A percentile compares a stretch with the other conserved stretches of the same genome.
Conservation (phyloP, 257 asterid genomes). For the Solanum peruvianum region DNA sequence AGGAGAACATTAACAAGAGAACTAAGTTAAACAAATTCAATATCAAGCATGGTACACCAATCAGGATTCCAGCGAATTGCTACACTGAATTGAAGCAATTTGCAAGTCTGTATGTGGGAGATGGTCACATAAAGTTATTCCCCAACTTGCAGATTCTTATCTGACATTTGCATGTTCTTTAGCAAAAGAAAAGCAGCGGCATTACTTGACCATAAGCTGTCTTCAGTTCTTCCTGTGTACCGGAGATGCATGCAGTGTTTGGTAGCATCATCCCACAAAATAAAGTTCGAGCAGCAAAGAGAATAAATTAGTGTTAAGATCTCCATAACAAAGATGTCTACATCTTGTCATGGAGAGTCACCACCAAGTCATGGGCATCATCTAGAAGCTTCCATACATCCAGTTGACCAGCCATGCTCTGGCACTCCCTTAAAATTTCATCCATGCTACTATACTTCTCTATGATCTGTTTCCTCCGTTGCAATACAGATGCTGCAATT, state of each 20-base stretch:
- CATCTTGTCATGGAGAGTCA: slow-evolving; percentile 66
- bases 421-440: slow-evolving; percentile 78
- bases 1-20: not conserved
- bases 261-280: not conserved
- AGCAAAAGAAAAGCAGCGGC: not conserved
- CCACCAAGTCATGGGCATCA: slow-evolving; percentile 76
- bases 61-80: not conserved
- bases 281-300: not conserved
- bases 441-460: slow-evolving; percentile 83
- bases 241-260: not conserved
- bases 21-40: not conserved
- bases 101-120: not conserved
- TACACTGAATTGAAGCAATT: not conserved
- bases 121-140: not conserved
- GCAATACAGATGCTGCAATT: slow-evolving; percentile 84
- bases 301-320: not conserved
- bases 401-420: slow-evolving; percentile 83
- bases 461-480: slow-evolving; percentile 78
- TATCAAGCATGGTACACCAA: not conserved
- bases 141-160: not conserved
- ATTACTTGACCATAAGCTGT: not conserved
- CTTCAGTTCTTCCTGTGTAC: not conserved
- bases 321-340: slow-evolving; percentile 22
- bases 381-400: slow-evolving; percentile 90
- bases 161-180: not conserved